Base-by-base conservation (phyloP, 139 green algal genomes). In the Micromonas pusilla region DNA sequence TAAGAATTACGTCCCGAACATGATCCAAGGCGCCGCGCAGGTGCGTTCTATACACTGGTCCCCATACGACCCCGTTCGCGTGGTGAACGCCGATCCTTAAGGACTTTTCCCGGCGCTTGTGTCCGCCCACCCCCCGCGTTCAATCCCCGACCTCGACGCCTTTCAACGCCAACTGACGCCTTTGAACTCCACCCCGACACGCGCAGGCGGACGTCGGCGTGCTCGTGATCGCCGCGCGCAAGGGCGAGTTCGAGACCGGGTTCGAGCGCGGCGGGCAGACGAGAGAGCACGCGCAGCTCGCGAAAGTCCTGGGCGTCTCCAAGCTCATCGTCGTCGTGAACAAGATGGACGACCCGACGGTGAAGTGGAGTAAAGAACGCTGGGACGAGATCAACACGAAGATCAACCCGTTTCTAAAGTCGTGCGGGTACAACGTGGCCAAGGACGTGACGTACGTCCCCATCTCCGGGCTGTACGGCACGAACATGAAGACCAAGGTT, bases 351-450 rank as follows among this genome's bases (percentile, higher is more conserved):
- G 84, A 88, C 36, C 75, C 84, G 19, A 80, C 52, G 30, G 68
- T 86, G 72, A 82, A 91, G 62, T 96, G 91, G 91, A 83, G 84
- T 70, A 89, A 95, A 83, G 84, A 82, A 38, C 87, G 94, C 37
- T 99, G 90, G 75, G 89, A 97, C 78, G 88, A 96, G 70, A 96
- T 99, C 63, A 87, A 94, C 67, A 86, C 83, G 52, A 92, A 92
- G 73, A 80, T 98, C 45, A 92, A 87, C 31, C 94, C 92, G 19
- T 98, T 99, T 72, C 80, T 85, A 26, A 85, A 85, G 82, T 73
- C 70, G 2, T 94, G 88, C 63, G 91, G 91, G 19, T 97, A 97
- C 89, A 96, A 97, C 80, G 83, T 86, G 52, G 96, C 97, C 23
- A 82, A 82, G 38, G 84, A 89, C 80, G 77, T 97, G 36, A 70